Evolutionary conservation across 306 rosid genomes (phyloP).

Genomic region (Canavalia ensiformis): DNA sequence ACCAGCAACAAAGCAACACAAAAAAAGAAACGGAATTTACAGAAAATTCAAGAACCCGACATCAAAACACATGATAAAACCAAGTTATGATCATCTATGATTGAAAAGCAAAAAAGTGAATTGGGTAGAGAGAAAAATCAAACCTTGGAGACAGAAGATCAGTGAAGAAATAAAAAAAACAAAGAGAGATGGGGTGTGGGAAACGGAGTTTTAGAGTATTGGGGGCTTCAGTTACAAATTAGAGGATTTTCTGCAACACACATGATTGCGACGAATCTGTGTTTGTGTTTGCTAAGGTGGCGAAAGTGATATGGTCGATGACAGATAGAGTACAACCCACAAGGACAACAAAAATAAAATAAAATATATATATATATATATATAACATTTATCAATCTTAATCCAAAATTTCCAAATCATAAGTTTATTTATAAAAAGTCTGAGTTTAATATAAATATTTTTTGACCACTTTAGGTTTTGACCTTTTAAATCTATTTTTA

Average conservation of each 20-base stretch:
- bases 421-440: no score
- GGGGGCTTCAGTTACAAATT: not conserved
- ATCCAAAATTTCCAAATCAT: not conserved
- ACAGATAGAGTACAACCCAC: constrained; percentile 43
- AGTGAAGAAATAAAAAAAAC: not conserved
- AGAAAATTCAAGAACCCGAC: constrained; percentile 28
- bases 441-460: no score
- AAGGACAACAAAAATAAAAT: not conserved
- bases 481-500: no score
- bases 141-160: constrained; percentile 42
- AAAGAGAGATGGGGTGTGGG: not conserved
- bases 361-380: no score
- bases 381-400: no score
- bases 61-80: constrained; percentile 23
- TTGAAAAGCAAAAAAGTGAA: constrained; percentile 27
- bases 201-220: not conserved
- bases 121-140: constrained; percentile 14
- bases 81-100: not conserved
- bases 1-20: constrained; percentile 7
- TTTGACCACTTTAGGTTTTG: no score
- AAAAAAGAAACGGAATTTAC: not conserved
- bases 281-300: constrained; percentile 27
- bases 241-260: not conserved
- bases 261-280: constrained; percentile 25
- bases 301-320: constrained; percentile 38